Evolutionary conservation across 345 rosid genomes (phyloP).

Genomic region (Leavenworthia alabamica): DNA sequence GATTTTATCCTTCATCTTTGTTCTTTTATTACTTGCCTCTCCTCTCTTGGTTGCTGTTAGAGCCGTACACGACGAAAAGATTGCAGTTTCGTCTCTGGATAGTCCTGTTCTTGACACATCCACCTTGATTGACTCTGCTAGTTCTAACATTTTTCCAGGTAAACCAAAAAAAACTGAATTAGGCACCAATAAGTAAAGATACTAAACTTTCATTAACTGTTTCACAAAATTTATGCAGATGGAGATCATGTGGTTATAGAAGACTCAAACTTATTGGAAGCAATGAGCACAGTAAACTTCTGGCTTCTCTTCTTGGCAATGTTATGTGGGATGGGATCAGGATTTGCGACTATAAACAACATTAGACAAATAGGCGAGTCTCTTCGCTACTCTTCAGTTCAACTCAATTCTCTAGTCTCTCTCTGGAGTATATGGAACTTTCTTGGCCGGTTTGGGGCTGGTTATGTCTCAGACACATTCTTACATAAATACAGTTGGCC

Average conservation of each 20-base stretch:
- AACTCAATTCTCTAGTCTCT: constrained; percentile 64
- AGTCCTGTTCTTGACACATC: constrained; percentile 11
- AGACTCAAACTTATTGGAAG: constrained; percentile 48
- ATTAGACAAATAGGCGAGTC: constrained; percentile 86
- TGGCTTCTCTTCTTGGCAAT: constrained; percentile 74
- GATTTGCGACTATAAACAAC: constrained; percentile 73
- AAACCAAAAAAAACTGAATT: not conserved
- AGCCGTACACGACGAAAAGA: constrained; percentile 46
- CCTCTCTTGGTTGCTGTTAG: constrained; percentile 52
- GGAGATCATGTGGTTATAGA: constrained; percentile 19
- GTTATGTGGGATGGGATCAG: constrained; percentile 77
- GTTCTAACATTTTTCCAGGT: not conserved
- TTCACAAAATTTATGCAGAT: constrained; percentile 7
- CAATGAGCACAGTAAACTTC: constrained; percentile 52
- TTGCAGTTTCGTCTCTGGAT: not conserved
- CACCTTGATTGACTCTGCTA: constrained; percentile 12
- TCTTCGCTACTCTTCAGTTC: constrained; percentile 55
- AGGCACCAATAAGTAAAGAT: no score
- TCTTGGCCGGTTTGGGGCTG: constrained; percentile 83
- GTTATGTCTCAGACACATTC: constrained; percentile 60
- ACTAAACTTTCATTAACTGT: no score
- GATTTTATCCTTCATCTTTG: constrained; percentile 36
- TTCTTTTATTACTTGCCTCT: constrained; percentile 48
- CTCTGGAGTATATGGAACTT: constrained; percentile 87
- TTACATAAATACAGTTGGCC: constrained; percentile 55